Base-by-base conservation (phyloP, 2,329 filamentous ascomycete species). In the Plenodomus biglobosus region DNA sequence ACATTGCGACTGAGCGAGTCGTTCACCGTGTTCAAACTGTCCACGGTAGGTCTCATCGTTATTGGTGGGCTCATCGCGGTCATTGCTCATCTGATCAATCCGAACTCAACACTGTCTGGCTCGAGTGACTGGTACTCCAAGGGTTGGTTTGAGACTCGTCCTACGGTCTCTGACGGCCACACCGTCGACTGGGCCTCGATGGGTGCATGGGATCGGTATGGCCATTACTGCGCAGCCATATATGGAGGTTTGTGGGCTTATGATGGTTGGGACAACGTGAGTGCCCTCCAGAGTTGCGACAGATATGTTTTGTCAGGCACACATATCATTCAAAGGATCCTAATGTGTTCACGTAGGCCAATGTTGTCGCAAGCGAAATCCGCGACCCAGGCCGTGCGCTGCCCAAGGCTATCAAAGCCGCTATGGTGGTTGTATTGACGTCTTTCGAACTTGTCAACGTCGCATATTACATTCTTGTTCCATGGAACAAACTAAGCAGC, bases 231-330 rank as follows among this genome's bases (percentile, higher is more conserved):
- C 2, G 77, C 82, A 1, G 84, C 83, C 0, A 72, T 85, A 1
- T 85, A 85, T 55, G 83, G 79, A 0, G 82, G 81, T 0, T 62
- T 86, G 0, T 86, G 83, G 83, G 83, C 81, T 0, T 86, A 85
- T 50, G 83, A 80, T 0, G 84, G 84, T 0, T 86, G 84, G 84
- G 84, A 86, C 46, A 85, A 85, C 71, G 81, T 81, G 34, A 70
- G 75, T 58, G 8, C 30, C 19, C 3, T 44, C 19, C 35, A 42
- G 10, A 30, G n/a, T n/a, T n/a, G n/a, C n/a, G n/a, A n/a, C n/a
- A n/a, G n/a, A n/a, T n/a, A 11, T 27, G 21, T 10, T 37, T 20
- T n/a, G n/a, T n/a, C n/a, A n/a, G 16, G 2, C 35, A 17, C 35
- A 8, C 3, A 18, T 17, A 18, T 3, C 3, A 15, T 3, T 32